phyloP scores from a whole-genome alignment of 2,329 filamentous ascomycete genomes.

The Coniochaeta sp. region DNA sequence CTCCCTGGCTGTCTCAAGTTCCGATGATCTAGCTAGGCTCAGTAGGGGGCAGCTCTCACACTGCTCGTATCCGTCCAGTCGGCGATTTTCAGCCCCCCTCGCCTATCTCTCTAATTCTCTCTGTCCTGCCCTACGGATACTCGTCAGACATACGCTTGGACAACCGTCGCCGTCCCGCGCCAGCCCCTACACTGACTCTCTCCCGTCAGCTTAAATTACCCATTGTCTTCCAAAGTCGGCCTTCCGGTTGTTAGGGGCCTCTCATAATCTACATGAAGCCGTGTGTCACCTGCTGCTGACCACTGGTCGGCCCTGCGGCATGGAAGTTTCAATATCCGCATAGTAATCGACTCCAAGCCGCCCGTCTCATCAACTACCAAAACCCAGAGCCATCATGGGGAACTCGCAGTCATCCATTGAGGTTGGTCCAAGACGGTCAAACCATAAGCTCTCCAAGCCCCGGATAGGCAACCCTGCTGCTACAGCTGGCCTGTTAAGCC shows the following conservation, averaged over 20 bases:
- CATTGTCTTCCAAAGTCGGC: background rate
- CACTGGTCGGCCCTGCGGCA: slow-evolving; percentile 25
- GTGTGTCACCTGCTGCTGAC: slow-evolving; percentile 17
- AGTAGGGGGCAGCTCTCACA: background rate
- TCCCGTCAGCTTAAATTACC: slow-evolving; percentile 4
- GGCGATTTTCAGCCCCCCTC: background rate
- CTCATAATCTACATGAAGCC: slow-evolving; percentile 20
- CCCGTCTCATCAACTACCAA: slow-evolving; percentile 11
- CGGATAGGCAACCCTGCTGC: slow-evolving; percentile 32
- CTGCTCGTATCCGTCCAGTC: background rate
- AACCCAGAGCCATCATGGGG: slow-evolving; percentile 33
- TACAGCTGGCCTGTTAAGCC: slow-evolving; percentile 33
- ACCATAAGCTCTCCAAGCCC: slow-evolving; percentile 46
- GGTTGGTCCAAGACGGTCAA: slow-evolving; percentile 22
- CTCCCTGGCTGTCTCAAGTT: background rate
- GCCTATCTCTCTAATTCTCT: background rate
- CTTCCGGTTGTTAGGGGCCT: slow-evolving; percentile 3
- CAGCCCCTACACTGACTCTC: slow-evolving; percentile 10
- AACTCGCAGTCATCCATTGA: slow-evolving; percentile 41
- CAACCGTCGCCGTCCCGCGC: background rate
- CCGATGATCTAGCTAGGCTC: slow-evolving; percentile 1
- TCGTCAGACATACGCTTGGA: background rate
- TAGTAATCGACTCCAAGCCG: slow-evolving; percentile 25
- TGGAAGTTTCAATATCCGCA: slow-evolving; percentile 29
- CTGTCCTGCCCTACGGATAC: background rate